These are phyloP conservation scores for Astrothelium subdiscretum DNA, from an alignment of 495 filamentous ascomycete genomes.

Conservation along the genomic window DNA sequence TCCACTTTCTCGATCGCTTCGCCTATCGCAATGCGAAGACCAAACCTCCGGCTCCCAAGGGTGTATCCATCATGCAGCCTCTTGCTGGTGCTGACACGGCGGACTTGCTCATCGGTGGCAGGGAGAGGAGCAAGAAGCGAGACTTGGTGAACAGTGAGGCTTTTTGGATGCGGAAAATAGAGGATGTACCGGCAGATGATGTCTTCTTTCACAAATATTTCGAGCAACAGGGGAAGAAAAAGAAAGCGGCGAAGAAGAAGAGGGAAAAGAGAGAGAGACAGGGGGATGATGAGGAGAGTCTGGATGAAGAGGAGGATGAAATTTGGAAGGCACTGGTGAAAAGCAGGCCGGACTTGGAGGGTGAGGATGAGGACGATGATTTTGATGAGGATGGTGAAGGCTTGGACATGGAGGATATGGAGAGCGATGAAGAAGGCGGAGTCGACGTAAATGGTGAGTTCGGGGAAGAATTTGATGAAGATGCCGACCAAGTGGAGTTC, in stretches of 20 bases:
- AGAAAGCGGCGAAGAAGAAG: slow-evolving; percentile 33
- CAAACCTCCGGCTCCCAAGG: slow-evolving; percentile 45
- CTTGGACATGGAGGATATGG: slow-evolving; percentile 45
- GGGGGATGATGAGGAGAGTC: slow-evolving; percentile 40
- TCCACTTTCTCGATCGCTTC: slow-evolving; percentile 93
- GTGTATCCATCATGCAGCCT: slow-evolving; percentile 92
- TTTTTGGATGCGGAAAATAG: slow-evolving; percentile 85
- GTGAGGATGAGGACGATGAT: slow-evolving; percentile 50
- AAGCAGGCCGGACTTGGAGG: slow-evolving; percentile 66
- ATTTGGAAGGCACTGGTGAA: slow-evolving; percentile 78
- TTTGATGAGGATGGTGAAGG: neutral
- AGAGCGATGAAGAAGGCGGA: slow-evolving; percentile 31
- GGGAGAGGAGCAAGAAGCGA: slow-evolving; percentile 25
- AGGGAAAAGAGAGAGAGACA: slow-evolving; percentile 33
- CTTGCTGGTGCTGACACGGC: slow-evolving; percentile 51
- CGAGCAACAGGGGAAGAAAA: slow-evolving; percentile 58
- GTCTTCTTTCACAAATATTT: slow-evolving; percentile 99
- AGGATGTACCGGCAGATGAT: slow-evolving; percentile 79
- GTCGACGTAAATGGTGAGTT: slow-evolving; percentile 11
- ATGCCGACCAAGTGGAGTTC: slow-evolving; percentile 11
- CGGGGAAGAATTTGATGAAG: slow-evolving; percentile 13
- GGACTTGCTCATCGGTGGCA: slow-evolving; percentile 45
- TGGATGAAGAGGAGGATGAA: slow-evolving; percentile 48
- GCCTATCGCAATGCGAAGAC: slow-evolving; percentile 86
- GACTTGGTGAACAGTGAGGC: slow-evolving; percentile 68